Percentiles rank a stretch among this genome's conserved stretches.
Conservation (phyloP, 352 stramenopile species). For the Pythium scleroteichum region DNA sequence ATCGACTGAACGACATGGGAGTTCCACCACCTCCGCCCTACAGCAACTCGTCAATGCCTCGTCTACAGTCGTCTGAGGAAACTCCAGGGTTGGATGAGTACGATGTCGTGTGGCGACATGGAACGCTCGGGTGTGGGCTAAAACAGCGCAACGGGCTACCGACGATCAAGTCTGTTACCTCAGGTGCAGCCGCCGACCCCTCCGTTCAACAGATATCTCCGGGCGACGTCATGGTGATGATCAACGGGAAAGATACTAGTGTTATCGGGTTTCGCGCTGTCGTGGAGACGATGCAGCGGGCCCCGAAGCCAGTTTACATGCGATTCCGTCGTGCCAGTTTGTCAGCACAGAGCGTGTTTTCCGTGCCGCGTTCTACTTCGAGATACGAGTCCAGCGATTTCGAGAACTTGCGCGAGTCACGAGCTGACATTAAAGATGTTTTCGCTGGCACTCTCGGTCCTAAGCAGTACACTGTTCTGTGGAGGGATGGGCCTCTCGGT, state of each 20-base stretch:
- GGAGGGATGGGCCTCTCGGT: constrained; percentile 71
- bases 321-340: constrained; percentile 44
- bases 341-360: not conserved
- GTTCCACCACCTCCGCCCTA: not conserved
- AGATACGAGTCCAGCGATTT: constrained; percentile 1
- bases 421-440: constrained; percentile 3
- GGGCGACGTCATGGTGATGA: constrained; percentile 67
- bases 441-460: constrained; percentile 20
- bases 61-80: constrained; percentile 5
- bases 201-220: constrained; percentile 69
- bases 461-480: constrained; percentile 75
- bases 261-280: constrained; percentile 80
- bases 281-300: constrained; percentile 70
- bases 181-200: constrained; percentile 45
- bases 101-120: constrained; percentile 76
- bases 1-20: constrained; percentile 5
- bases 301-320: constrained; percentile 76
- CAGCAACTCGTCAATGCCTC: not conserved
- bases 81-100: constrained; percentile 40
- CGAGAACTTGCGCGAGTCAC: constrained; percentile 21
- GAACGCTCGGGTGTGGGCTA: constrained; percentile 67
- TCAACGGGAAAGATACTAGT: constrained; percentile 75
- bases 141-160: constrained; percentile 73
- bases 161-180: constrained; percentile 66
- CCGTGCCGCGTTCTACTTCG: constrained; percentile 1